Base-by-base conservation (phyloP, 441 rosid species). In the Flueggea neowawraea region DNA sequence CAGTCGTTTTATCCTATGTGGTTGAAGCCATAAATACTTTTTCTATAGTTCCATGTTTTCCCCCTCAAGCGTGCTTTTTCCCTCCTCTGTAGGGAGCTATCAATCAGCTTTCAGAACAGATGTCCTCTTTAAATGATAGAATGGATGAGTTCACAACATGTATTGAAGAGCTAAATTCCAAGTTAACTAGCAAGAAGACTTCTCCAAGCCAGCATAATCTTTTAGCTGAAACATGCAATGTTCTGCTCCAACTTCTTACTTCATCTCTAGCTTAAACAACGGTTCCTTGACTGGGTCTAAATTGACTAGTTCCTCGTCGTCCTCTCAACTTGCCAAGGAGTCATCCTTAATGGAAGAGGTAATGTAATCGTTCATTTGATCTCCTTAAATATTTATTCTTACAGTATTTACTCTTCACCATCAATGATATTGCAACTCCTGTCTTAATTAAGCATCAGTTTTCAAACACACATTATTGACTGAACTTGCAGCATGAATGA, bases 101-200 rank as follows among this genome's bases (percentile, higher is more conserved):
- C 58, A 80, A 89, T 74, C 95, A 87, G 69, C 97, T 95, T 72
- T 86, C 89, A 2, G 97, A 95, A 60, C 97, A 90, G 69, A 95
- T 95, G 67, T 82, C 96, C 39, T 74, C 89, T 0, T 79, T 95
- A 58, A 82, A 82, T 67, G 99, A 91, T 67, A 82, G 95, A 75
- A 91, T 95, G 95, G 98, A 91, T 43, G 98, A 90, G 77, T 91
- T 95, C 76, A 87, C 96, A 16, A 56, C 63, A 36, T 77, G 69
- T 15, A 79, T 95, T 6, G 98, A 95, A 69, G 97, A 91, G 78
- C 76, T 91, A 45, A 90, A 83, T 65, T 78, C 86, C 61, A 86
- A 85, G 81, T 69, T 95, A 48, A 72, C 73, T 32, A 56, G 75
- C 69, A 84, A 79, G 69, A 85, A 67, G 54, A 77, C 51, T 77